These are phyloP conservation scores for Bipolaris cookei DNA, from an alignment of 2,329 filamentous ascomycete genomes.

Conservation along the genomic window DNA sequence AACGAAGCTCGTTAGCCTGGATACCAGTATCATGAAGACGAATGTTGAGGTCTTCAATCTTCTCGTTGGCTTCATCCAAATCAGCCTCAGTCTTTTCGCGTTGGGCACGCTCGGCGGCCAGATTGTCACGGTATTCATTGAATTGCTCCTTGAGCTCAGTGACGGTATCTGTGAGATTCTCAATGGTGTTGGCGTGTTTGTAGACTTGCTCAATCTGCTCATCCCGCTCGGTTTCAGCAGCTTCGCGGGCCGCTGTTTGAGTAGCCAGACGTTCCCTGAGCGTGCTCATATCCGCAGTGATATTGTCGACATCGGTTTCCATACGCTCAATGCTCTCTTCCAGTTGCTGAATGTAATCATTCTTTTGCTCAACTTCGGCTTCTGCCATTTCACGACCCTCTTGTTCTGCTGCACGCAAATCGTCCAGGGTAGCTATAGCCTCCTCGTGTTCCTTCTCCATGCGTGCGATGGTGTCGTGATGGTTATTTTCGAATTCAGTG, in stretches of 20 bases:
- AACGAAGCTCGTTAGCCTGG: conserved; percentile 56
- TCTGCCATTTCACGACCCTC: conserved; percentile 49
- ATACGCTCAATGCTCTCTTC: conserved; percentile 48
- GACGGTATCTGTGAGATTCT: conserved; percentile 43
- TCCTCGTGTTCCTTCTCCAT: conserved; percentile 51
- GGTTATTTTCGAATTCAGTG: conserved; percentile 49
- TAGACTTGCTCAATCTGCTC: conserved; percentile 45
- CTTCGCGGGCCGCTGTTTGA: conserved; percentile 42
- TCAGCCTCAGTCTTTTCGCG: conserved; percentile 53
- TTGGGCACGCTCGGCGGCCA: conserved; percentile 52
- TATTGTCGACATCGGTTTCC: conserved; percentile 46
- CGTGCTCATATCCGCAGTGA: conserved; percentile 40
- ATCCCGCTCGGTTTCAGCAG: conserved; percentile 48
- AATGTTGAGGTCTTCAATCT: conserved; percentile 51
- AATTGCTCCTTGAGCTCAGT: conserved; percentile 50
- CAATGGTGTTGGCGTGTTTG: conserved; percentile 45
- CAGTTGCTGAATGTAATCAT: conserved; percentile 49
- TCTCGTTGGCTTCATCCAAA: conserved; percentile 51
- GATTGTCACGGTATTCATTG: conserved; percentile 45
- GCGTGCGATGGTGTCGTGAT: conserved; percentile 43
- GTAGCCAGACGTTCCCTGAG: conserved; percentile 45
- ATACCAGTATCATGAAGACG: conserved; percentile 52
- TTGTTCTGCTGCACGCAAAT: conserved; percentile 47
- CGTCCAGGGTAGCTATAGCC: conserved; percentile 46
- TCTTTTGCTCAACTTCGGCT: conserved; percentile 48